These are phyloP conservation scores for Microsporum canis DNA, from an alignment of 2,329 filamentous ascomycete species.

Conservation along the genomic window DNA sequence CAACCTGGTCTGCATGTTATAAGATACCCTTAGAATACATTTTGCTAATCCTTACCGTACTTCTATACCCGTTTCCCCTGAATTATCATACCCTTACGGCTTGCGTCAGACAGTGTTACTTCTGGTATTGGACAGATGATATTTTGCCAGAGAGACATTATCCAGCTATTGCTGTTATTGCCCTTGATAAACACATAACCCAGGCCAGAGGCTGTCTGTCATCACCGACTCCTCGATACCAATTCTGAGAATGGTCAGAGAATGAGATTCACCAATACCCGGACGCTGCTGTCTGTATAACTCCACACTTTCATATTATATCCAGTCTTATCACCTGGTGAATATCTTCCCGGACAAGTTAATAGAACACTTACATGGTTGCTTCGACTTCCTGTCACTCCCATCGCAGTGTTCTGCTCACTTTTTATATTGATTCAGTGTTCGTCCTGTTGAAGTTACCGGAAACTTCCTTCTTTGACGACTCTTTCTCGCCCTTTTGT, in stretches of 20 bases:
- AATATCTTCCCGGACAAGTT: not conserved
- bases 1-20: not conserved
- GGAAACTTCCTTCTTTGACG: conserved; percentile 3
- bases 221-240: no score
- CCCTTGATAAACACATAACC: not conserved
- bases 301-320: not conserved
- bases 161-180: no score
- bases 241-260: no score
- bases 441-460: not conserved
- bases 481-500: not conserved
- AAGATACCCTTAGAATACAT: not conserved
- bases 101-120: not conserved
- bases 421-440: not conserved
- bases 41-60: not conserved
- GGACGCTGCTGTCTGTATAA: not conserved
- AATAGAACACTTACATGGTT: not conserved
- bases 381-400: not conserved
- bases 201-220: no score
- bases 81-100: not conserved
- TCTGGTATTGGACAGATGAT: not conserved
- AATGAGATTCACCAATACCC: no score
- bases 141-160: not conserved
- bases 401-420: not conserved
- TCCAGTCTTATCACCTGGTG: not conserved
- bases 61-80: not conserved